Percentiles rank a stretch among this genome's conserved stretches.
phyloP scores from a whole-genome alignment of 1,284 basidiomycete species.

The Ganoderma lucidum region DNA sequence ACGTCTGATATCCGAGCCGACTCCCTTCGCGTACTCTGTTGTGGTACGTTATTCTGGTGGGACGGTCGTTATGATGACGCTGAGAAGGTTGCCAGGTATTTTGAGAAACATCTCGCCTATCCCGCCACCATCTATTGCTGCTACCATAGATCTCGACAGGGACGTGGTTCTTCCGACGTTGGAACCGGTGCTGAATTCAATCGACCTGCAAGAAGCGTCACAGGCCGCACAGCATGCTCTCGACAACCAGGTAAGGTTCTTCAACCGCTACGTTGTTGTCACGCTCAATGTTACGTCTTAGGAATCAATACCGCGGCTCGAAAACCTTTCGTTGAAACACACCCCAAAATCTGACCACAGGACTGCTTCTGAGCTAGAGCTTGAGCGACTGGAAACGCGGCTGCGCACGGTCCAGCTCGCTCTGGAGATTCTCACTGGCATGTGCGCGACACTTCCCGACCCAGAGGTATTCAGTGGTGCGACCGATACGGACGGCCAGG shows the following conservation, averaged over 20 bases:
- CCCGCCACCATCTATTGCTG: slow-evolving; percentile 68
- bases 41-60: slow-evolving; percentile 57
- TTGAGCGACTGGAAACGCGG: slow-evolving; percentile 78
- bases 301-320: slow-evolving; percentile 56
- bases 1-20: slow-evolving; percentile 56
- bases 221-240: slow-evolving; percentile 63
- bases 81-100: slow-evolving; percentile 59
- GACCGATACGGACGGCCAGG: slow-evolving; percentile 49
- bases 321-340: slow-evolving; percentile 66
- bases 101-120: slow-evolving; percentile 80
- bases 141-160: slow-evolving; percentile 72
- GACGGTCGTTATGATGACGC: slow-evolving; percentile 19
- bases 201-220: slow-evolving; percentile 65
- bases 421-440: slow-evolving; percentile 86
- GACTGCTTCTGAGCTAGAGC: slow-evolving; percentile 68
- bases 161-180: slow-evolving; percentile 80
- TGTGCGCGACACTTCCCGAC: slow-evolving; percentile 90
- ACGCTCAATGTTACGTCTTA: slow-evolving; percentile 14
- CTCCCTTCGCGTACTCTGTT: slow-evolving; percentile 72
- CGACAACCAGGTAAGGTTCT: slow-evolving; percentile 55
- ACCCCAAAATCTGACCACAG: slow-evolving; percentile 78
- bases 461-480: slow-evolving; percentile 52
- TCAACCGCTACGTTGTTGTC: slow-evolving; percentile 16
- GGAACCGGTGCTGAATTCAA: slow-evolving; percentile 69
- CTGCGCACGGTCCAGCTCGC: slow-evolving; percentile 81